Base-by-base conservation (phyloP, 2,329 filamentous ascomycete genomes). In the Cladophialophora exuberans region DNA sequence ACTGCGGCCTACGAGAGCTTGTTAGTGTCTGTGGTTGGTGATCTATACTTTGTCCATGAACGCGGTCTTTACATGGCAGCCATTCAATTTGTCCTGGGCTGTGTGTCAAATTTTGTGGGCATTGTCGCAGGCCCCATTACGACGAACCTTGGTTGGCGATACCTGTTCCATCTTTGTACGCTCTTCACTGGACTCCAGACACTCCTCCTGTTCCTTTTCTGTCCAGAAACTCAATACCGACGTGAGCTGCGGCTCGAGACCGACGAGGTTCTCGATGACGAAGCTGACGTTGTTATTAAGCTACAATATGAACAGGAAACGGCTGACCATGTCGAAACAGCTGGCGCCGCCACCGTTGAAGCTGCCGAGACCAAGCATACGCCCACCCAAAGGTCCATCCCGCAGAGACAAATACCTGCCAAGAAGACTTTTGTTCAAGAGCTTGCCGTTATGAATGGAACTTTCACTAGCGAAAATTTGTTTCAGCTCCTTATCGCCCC, bases 21-120 rank as follows among this genome's bases (percentile, higher is more conserved):
- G 25, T 72, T 70, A 2, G 64, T 76, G 17, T 71, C 72, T 66
- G 71, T 68, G 57, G 70, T 76, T 49, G 70, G 71, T 56, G 70
- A 73, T 56, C 66, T 73, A 59, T 72, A 68, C 61, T 72, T 69
- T 60, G 66, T 72, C 54, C 69, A 72, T 36, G 67, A 72, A 44
- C 67, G 71, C 44, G 66, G 51, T 20, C 18, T 22, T 6, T 15
- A 33, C 10, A 46, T 57, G 30, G 72, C 73, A 2, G 65, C 75
- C 17, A 74, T 75, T 48, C 74, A 72, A 3, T 65, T 73, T 17
- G 71, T 71, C 54, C 64, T 75, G 2, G 52, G 67, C 3, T 38
- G 62, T 2, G 72, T 72, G 1, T 69, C 70, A 2, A 62, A 71
- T 35, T 51, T 72, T 10, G 72, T 71, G 3, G 69, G 70, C 2